Evolutionary conservation across 2,329 filamentous ascomycete genomes (phyloP), one percentile per base, ranked within the genome.

Genomic region (Chrysoporthe cubensis): DNA sequence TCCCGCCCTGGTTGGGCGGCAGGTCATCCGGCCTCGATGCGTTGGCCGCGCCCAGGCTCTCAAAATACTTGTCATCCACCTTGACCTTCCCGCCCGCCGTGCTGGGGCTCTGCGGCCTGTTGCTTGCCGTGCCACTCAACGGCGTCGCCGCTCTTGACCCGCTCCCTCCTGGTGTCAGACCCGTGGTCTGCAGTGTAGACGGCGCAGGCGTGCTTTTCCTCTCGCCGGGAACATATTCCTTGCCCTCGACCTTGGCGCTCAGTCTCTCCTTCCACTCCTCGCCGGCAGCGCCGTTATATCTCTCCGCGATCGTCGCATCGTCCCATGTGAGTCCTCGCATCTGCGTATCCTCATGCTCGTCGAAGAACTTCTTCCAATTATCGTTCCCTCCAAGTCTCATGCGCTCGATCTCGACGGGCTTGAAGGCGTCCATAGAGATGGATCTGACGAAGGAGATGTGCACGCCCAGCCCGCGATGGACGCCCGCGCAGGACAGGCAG

Each of bases 351-450:
- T 87, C 81, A 75, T 92, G 89, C 67, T 84, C 82, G 74, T 97
- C 91, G 79, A 97, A 99, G 81, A 97, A 98, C 34, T 86, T 83
- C 73, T 91, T 90, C 91, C 94, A 98, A 18, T 89, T 87, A 70
- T 91, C 89, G 80, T 99, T 99, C 65, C 96, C 96, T 58, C 95
- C 96, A 32, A 91, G 84, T 68, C 94, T 89, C 96, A 99, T 98
- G 73, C 94, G 91, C 80, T 93, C 90, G 75, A 98, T 95, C 81
- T 99, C 96, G 75, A 87, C 87, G 71, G 89, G 88, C 80, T 99
- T 99, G 85, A 99, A 98, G 67, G 94, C 94, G 82, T 99, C 96
- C 96, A 99, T 99, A 70, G 93, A 97, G 76, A 98, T 96, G 75
- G 92, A 96, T 69, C 96, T 91, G 71, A 99, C 94, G 82, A 99